Evolutionary conservation across 495 filamentous ascomycete species (phyloP), one percentile per base, ranked within the genome.

Genomic region (Hypoxylon fuscum): DNA sequence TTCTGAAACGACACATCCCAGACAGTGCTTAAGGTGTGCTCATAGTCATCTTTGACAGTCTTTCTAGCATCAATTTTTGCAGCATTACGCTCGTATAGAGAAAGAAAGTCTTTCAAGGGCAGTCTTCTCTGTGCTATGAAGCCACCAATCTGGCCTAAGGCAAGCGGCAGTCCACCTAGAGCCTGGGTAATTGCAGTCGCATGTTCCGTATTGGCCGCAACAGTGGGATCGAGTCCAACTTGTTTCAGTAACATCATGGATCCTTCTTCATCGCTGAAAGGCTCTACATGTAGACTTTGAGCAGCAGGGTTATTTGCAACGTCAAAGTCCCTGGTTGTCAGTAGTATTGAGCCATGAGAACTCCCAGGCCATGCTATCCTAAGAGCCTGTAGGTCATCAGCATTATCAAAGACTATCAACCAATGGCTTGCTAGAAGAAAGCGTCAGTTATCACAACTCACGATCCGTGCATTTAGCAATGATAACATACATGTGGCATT

Each of bases 21-120:
- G 5, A 70, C 68, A 2, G 70, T 70, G 17, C 57, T 62, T 17
- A 70, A 35, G n/a, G 68, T 72, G 47, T 70, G 63, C 25, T 65
- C 64, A 37, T 65, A 64, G 29, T 65, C 45, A 42, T 55, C 51
- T 18, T 49, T 56, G 23, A 38, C 46, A 11, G 65, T 62, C 44
- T 68, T 31, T 10, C 51, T 54, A 3, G 65, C 41, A 59, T 73
- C 57, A 20, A 73, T 70, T 32, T 58, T 69, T 5, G 62, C 21
- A 27, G 70, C 55, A 34, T 68, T 69, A 73, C 27, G 27, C 27
- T 31, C 27, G 27, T 31, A 31, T 9, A 71, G 46, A 20, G 68
- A 42, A 25, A 73, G 60, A 45, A 68, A 71, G 35, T 64, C 56
- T 46, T 56, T 44, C 20, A 69, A 50, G 3, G 63, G 21, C 11